These are phyloP conservation scores for Luffa acutangula DNA, from an alignment of 306 rosid species.

Conservation along the genomic window DNA sequence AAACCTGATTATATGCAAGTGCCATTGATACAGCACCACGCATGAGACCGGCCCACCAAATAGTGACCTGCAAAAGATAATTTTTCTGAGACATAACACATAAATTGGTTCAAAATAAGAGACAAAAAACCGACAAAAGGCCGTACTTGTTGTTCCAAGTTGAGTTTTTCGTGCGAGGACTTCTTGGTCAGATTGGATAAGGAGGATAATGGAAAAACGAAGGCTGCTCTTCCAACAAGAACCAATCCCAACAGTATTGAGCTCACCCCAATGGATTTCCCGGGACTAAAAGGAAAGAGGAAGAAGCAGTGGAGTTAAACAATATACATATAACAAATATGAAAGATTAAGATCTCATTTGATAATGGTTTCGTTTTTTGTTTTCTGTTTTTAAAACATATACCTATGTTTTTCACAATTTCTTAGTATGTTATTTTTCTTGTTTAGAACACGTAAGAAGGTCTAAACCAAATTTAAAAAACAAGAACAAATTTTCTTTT, in stretches of 20 bases:
- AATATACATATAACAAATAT: neutral
- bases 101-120: conserved; percentile 2
- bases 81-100: neutral
- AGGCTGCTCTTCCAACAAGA: conserved; percentile 93
- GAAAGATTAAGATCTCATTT: neutral
- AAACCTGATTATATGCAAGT: conserved; percentile 88
- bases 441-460: too few relatives aligned
- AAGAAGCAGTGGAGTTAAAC: neutral
- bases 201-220: conserved; percentile 77
- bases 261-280: conserved; percentile 75
- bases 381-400: too few relatives aligned
- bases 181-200: conserved; percentile 76
- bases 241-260: conserved; percentile 71
- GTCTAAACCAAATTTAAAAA: too few relatives aligned
- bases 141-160: conserved; percentile 76
- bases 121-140: neutral
- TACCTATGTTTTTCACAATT: too few relatives aligned
- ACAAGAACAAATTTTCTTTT: too few relatives aligned
- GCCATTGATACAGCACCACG: conserved; percentile 99
- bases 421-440: too few relatives aligned
- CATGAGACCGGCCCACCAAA: conserved; percentile 99
- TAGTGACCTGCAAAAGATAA: conserved; percentile 51
- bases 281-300: conserved; percentile 40
- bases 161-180: conserved; percentile 46
- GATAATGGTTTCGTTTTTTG: too few relatives aligned